Evolutionary conservation across 495 filamentous ascomycete genomes (phyloP), one percentile per base, ranked within the genome.

Genomic region (Hypomontagnella monticulosa): DNA sequence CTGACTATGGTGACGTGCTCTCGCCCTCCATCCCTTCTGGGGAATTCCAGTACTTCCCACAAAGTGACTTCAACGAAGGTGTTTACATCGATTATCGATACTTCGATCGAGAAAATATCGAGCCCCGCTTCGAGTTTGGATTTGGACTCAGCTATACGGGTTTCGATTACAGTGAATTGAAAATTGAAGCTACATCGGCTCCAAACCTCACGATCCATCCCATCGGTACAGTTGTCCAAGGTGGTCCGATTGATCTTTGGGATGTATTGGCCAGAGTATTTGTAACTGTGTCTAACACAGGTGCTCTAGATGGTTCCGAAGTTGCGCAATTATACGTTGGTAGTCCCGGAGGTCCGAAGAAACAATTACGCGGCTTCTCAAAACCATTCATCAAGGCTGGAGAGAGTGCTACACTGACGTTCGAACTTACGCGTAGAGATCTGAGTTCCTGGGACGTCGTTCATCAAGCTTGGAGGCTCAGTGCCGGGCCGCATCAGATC

Each of bases 131-230:
- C 61, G 85, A 87, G 53, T 88, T 88, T 58, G 87, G 87, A 7
- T 89, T 80, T 52, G 88, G 88, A 1, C 75, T 89, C 0, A 82
- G 81, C 0, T 89, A 88, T 71, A 87, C 86, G 0, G 84, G 77
- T 1, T 89, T 87, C 70, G 57, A 69, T 16, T 79, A 79, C 18
- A 32, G 44, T 14, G n/a, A 19, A 11, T 23, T 47, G 12, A 30
- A 30, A 30, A 20, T 47, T 1, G 23, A 47, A 12, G 19, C 12
- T 20, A 14, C 20, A 4, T 12, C 44, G 9, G 30, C 9, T 3
- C 16, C 14, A 2, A 12, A 19, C 7, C 9, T 9, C 2, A 9
- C 20, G 5, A 23, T n/a, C 43, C 63, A 50, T 62, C 68, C 50
- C 23, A 71, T 43, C 10, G 72, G 77, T 4, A 32, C 48, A 4